Evolutionary conservation across 345 rosid genomes (phyloP).

Genomic region (Camelina hispida): DNA sequence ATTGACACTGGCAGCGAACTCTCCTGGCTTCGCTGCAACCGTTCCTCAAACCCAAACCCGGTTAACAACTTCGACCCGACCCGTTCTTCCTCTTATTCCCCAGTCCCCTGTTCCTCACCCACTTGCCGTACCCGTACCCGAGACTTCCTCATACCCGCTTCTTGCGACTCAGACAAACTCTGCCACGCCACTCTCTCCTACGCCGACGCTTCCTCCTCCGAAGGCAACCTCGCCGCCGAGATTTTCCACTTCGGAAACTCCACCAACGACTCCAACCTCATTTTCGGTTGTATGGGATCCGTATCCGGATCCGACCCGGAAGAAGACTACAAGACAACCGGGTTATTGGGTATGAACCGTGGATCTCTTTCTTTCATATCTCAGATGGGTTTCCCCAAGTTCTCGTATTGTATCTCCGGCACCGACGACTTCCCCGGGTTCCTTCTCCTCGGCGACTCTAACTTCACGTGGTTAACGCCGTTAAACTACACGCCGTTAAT

Average conservation of each 20-base stretch:
- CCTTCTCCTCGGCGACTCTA: slow-evolving; percentile 80
- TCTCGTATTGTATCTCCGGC: slow-evolving; percentile 89
- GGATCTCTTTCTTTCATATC: slow-evolving; percentile 84
- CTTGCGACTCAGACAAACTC: slow-evolving; percentile 73
- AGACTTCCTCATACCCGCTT: slow-evolving; percentile 80
- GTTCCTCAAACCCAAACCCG: slow-evolving; percentile 40
- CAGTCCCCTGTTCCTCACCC: slow-evolving; percentile 71
- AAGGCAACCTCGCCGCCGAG: slow-evolving; percentile 84
- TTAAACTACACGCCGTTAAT: slow-evolving; percentile 82
- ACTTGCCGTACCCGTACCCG: slow-evolving; percentile 69
- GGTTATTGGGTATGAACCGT: slow-evolving; percentile 91
- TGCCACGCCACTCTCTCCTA: slow-evolving; percentile 84
- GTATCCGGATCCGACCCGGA: slow-evolving; percentile 68
- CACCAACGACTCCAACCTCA: slow-evolving; percentile 48
- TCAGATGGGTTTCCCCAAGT: slow-evolving; percentile 79
- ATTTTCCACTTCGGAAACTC: slow-evolving; percentile 61
- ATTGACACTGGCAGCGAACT: slow-evolving; percentile 95
- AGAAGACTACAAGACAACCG: slow-evolving; percentile 72
- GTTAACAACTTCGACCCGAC: slow-evolving; percentile 56
- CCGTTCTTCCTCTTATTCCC: slow-evolving; percentile 65
- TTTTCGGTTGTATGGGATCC: slow-evolving; percentile 92
- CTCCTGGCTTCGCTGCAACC: slow-evolving; percentile 91
- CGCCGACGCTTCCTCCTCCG: slow-evolving; percentile 87
- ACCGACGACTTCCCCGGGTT: slow-evolving; percentile 68
- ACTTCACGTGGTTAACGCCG: slow-evolving; percentile 59